Percentiles rank a stretch among this genome's conserved stretches.
These are phyloP conservation scores for Chrysoporthe cubensis DNA, from an alignment of 2,329 filamentous ascomycete genomes.

Conservation along the genomic window DNA sequence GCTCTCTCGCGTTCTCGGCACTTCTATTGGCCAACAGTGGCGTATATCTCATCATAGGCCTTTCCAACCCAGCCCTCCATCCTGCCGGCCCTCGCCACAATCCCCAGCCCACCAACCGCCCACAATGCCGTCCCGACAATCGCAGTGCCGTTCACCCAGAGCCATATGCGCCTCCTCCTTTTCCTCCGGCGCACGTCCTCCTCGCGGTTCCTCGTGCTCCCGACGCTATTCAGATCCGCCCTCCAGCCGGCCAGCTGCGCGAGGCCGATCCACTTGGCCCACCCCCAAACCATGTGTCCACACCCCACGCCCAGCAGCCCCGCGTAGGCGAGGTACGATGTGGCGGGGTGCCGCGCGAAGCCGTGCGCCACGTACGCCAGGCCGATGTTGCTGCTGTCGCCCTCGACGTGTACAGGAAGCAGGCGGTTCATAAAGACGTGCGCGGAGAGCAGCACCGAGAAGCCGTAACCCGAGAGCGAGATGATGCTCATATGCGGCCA, in stretches of 20 bases:
- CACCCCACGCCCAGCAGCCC: constrained; percentile 69
- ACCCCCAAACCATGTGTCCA: constrained; percentile 83
- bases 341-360: constrained; percentile 70
- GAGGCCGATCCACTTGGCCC: constrained; percentile 77
- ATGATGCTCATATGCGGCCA: constrained; percentile 77
- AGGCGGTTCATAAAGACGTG: constrained; percentile 79
- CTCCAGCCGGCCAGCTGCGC: constrained; percentile 60
- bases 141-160: constrained; percentile 69
- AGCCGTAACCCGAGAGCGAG: constrained; percentile 71
- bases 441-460: constrained; percentile 66
- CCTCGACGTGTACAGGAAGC: constrained; percentile 76
- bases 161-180: constrained; percentile 68
- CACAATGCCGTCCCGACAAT: constrained; percentile 67
- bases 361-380: constrained; percentile 84
- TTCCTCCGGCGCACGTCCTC: constrained; percentile 56
- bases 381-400: constrained; percentile 84
- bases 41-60: constrained; percentile 75
- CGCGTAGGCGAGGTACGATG: constrained; percentile 71
- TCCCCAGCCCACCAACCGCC: constrained; percentile 78
- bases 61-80: constrained; percentile 79
- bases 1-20: not conserved
- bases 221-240: constrained; percentile 37
- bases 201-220: constrained; percentile 42
- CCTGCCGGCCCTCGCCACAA: constrained; percentile 73
- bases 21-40: constrained; percentile 21